phyloP scores from a whole-genome alignment of 2,329 filamentous ascomycete species.

The Paraphoma sp. region DNA sequence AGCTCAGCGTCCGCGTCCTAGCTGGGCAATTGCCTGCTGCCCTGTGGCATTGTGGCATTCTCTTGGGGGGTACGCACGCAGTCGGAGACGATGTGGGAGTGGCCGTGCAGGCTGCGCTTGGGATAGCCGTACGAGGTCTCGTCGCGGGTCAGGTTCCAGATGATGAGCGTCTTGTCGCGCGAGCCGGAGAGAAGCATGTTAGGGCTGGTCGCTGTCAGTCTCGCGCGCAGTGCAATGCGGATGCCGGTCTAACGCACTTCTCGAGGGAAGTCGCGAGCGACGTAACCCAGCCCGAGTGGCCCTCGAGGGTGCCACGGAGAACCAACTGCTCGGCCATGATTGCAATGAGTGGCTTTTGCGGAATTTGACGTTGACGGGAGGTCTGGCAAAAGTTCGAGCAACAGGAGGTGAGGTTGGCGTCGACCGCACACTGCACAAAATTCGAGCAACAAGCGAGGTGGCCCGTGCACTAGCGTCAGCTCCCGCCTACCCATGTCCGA shows the following conservation, averaged over 20 bases:
- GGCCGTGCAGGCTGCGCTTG: slow-evolving; percentile 97
- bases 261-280: slow-evolving; percentile 97
- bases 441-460: not conserved
- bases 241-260: slow-evolving; percentile 67
- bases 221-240: slow-evolving; percentile 16
- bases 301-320: slow-evolving; percentile 96
- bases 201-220: slow-evolving; percentile 67
- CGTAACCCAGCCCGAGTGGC: slow-evolving; percentile 99
- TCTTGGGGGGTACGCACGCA: slow-evolving; percentile 79
- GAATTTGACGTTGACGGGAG: slow-evolving; percentile 38
- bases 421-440: not conserved
- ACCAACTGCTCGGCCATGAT: slow-evolving; percentile 92
- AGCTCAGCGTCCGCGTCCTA: slow-evolving; percentile 36
- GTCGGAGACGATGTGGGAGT: slow-evolving; percentile 99
- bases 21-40: slow-evolving; percentile 32
- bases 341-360: slow-evolving; percentile 45
- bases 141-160: slow-evolving; percentile 99
- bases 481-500: not conserved
- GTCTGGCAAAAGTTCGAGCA: slow-evolving; percentile 30
- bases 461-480: not conserved
- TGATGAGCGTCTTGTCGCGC: slow-evolving; percentile 99
- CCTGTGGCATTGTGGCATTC: not conserved
- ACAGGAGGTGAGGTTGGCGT: not conserved
- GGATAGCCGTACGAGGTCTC: slow-evolving; percentile 98
- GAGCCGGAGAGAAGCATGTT: slow-evolving; percentile 99